Percentiles rank a stretch among this genome's conserved stretches.
These are phyloP conservation scores for Dichomitus squalens DNA, from an alignment of 1,284 basidiomycete species.

Conservation along the genomic window DNA sequence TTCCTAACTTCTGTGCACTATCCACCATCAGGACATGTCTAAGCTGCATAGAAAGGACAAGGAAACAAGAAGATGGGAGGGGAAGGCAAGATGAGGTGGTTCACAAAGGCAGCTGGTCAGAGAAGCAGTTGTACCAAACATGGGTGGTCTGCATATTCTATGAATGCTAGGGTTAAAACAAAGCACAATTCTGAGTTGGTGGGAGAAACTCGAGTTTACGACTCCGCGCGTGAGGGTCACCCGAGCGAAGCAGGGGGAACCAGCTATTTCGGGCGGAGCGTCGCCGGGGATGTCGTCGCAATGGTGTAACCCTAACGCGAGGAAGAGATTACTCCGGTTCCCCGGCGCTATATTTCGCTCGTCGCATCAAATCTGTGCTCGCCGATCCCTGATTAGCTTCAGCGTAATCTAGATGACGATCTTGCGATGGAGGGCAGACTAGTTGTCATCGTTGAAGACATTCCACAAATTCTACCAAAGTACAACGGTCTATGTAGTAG, in stretches of 20 bases:
- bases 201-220: not conserved
- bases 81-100: not conserved
- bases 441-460: too few relatives aligned
- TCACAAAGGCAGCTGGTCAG: not conserved
- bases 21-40: not conserved
- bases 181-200: conserved; percentile 1
- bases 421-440: too few relatives aligned
- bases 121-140: not conserved
- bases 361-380: too few relatives aligned
- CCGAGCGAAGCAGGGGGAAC: not conserved
- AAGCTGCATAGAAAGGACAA: not conserved
- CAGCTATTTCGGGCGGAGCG: not conserved
- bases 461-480: not conserved
- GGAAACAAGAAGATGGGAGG: not conserved
- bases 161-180: conserved; percentile 7
- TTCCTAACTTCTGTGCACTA: not conserved
- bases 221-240: not conserved
- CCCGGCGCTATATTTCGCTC: not conserved
- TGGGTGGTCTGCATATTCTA: conserved; percentile 6
- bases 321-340: not conserved
- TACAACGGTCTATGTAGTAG: not conserved
- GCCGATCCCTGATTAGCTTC: too few relatives aligned
- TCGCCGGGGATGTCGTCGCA: not conserved
- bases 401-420: too few relatives aligned
- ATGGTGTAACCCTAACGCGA: not conserved